Evolutionary conservation across 140 eudicot species (phyloP), one percentile per base, ranked within the genome.

Genomic region (Artemisia princeps): DNA sequence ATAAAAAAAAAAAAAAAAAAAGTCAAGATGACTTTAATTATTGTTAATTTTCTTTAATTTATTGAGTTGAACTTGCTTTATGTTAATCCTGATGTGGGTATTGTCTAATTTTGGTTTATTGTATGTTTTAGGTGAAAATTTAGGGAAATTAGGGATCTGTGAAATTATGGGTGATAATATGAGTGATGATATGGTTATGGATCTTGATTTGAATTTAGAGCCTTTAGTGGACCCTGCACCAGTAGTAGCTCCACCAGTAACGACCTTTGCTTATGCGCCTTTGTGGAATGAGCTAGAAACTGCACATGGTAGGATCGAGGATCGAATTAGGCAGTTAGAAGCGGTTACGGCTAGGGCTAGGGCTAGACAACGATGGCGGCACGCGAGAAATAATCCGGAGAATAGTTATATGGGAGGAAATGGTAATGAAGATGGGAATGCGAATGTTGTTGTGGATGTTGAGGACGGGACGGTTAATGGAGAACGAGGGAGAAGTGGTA

Each of bases 311-410:
- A 77, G 83, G 57, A 83, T 86, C 12, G 83, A 78, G 49, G 83
- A 86, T 60, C 74, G 95, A 6, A 74, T 89, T 57, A 78, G 91
- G 53, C 88, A 84, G 74, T 95, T 89, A 10, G 95, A 86, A 76
- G 96, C 82, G 24, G 91, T 84, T 56, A 73, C 82, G 0, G 83
- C 84, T 70, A 82, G 95, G 62, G 87, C 95, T 22, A 79, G 91
- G 58, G 82, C 82, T 62, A 86, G 91, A 26, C 85, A 81, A 73
- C 65, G 94, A 7, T 82, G 87, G 89, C 79, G 84, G 19, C 86
- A 79, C 61, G 72, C 78, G 15, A 69, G 79, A 26, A 78, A 78
- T 64, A 52, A 46, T 55, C 76, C 69, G 2, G 86, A 78, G 6
- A 37, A 69, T 46, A 74, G 77, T 70, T 60, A 61, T 68, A 65